phyloP scores from a whole-genome alignment of 2,329 filamentous ascomycete genomes.

The Raffaelea deltoideospora region DNA sequence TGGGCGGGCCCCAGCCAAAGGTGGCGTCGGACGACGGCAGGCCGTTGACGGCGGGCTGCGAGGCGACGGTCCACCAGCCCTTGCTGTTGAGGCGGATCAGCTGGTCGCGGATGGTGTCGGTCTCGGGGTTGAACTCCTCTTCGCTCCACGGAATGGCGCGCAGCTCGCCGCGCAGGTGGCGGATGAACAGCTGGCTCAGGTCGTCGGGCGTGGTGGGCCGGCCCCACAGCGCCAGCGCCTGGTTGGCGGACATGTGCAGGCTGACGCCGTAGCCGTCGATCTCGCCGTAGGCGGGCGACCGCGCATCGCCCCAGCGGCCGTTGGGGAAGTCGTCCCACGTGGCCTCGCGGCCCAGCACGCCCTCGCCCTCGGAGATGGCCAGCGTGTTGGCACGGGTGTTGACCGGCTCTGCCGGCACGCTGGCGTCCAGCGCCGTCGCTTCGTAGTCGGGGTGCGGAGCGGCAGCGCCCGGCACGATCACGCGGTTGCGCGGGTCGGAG shows the following conservation, averaged over 20 bases:
- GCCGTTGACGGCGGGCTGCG: constrained; percentile 86
- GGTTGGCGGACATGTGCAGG: constrained; percentile 73
- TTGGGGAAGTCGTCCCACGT: constrained; percentile 99
- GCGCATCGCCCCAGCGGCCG: constrained; percentile 93
- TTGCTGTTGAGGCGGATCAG: constrained; percentile 62
- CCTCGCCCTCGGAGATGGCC: constrained; percentile 88
- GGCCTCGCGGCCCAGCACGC: constrained; percentile 75
- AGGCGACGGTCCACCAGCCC: constrained; percentile 94
- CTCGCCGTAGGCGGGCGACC: constrained; percentile 91
- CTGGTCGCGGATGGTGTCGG: constrained; percentile 60
- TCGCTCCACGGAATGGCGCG: constrained; percentile 87
- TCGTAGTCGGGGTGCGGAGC: constrained; percentile 51
- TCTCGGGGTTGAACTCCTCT: constrained; percentile 73
- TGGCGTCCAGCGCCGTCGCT: constrained; percentile 61
- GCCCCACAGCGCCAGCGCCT: constrained; percentile 77
- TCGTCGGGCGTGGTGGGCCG: constrained; percentile 54
- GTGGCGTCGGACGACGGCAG: constrained; percentile 58
- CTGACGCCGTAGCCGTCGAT: constrained; percentile 93
- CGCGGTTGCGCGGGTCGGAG: constrained; percentile 72
- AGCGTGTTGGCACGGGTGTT: constrained; percentile 74
- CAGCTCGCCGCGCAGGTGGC: constrained; percentile 66
- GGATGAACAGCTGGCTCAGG: constrained; percentile 65
- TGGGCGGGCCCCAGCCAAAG: constrained; percentile 85
- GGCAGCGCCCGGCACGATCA: constrained; percentile 58
- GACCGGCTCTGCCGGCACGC: constrained; percentile 55